These are phyloP conservation scores for Eutrema heterophyllum DNA, from an alignment of 345 rosid genomes.

Conservation along the genomic window DNA sequence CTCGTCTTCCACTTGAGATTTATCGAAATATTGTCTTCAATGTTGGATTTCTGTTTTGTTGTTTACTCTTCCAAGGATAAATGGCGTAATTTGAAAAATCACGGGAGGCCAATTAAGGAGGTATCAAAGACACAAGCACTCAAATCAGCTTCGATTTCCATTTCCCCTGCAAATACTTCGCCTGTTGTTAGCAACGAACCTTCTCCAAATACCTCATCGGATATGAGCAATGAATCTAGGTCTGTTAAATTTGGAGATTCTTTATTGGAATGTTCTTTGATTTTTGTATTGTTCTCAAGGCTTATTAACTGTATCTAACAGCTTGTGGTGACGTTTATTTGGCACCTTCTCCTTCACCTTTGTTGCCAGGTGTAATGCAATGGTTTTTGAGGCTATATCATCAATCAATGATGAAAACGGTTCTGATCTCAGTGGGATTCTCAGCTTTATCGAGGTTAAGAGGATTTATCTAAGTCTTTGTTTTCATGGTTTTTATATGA, in stretches of 20 bases:
- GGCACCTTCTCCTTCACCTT: not conserved
- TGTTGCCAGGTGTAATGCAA: conserved; percentile 36
- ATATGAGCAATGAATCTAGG: not conserved
- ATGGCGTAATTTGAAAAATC: conserved; percentile 58
- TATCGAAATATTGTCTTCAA: not conserved
- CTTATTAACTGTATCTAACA: not conserved
- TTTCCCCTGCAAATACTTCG: not conserved
- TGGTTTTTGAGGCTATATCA: conserved; percentile 59
- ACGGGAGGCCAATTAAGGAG: conserved; percentile 41
- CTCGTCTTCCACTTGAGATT: not conserved
- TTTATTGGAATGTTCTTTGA: not conserved
- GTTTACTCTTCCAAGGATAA: conserved; percentile 44
- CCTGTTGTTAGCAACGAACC: not conserved
- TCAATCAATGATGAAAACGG: conserved; percentile 49
- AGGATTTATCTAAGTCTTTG: not conserved
- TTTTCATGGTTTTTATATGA: not conserved
- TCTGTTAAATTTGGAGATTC: not conserved
- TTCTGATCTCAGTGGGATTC: conserved; percentile 42
- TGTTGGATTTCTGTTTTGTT: not conserved
- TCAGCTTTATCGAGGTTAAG: conserved; percentile 53
- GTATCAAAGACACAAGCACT: conserved; percentile 33
- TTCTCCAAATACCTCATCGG: not conserved
- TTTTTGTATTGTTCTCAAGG: not conserved
- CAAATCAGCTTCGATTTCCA: conserved; percentile 18
- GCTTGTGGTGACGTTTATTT: not conserved